Base-by-base conservation (phyloP, 2,329 filamentous ascomycete genomes). In the Ophiostoma sp. region DNA sequence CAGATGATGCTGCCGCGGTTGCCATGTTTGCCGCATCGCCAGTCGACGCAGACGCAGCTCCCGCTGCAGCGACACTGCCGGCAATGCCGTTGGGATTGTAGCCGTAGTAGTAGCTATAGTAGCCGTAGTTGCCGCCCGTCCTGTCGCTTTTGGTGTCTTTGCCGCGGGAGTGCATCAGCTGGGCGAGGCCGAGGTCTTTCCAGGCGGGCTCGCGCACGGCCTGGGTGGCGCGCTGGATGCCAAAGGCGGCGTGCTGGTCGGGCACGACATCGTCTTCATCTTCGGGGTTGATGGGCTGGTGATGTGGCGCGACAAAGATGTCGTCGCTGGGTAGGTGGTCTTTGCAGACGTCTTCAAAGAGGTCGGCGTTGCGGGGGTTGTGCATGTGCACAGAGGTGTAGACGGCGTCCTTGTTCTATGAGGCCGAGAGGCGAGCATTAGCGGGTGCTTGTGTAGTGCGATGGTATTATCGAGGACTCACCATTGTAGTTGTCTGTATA, bases 201-300 rank as follows among this genome's bases (percentile, higher is more conserved):
- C 92, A 96, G 8, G 88, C 88, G 1, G 90, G 84, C 79, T 93
- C 90, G 75, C 85, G 86, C 75, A 83, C 84, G 73, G 86, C 85
- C 80, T 93, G 90, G 20, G 91, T 94, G 11, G 92, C 92, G 74
- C 90, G 86, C 78, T 92, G 88, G 75, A 96, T 95, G 54, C 92
- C 92, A 78, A 95, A 95, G 0, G 92, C 92, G 15, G 92, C 92
- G 77, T 95, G 92, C 80, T 95, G 92, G 79, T 95, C 91, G 0
- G 92, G 92, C 4, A 95, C 92, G 4, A 95, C 90, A 76, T 95
- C 92, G 77, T 95, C 92, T 80, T 95, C 91, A 78, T 95, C 92
- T 79, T 95, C 92, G 0, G 92, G 92, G 77, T 95, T 94, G 76
- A 93, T 84, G 57, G 92, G 92, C 78, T 93, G 91, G 77, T 93